These are phyloP conservation scores for Amanita pseudoporphyria DNA, from an alignment of 768 basidiomycete genomes.

Conservation along the genomic window DNA sequence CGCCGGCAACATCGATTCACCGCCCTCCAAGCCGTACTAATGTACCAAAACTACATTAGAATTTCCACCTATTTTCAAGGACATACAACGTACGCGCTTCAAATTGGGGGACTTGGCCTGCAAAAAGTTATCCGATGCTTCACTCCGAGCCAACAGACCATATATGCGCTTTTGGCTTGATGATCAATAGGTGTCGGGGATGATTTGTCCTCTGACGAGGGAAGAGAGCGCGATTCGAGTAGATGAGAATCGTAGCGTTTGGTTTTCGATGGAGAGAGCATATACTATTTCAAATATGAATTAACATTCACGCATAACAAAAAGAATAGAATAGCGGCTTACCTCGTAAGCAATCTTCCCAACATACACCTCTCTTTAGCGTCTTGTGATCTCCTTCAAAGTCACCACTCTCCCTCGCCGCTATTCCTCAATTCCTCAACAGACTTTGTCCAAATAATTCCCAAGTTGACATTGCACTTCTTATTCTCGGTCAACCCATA, in stretches of 20 bases:
- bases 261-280: slow-evolving; percentile 81
- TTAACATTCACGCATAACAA: background rate
- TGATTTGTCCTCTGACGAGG: slow-evolving; percentile 24
- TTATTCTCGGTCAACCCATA: slow-evolving; percentile 58
- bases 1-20: slow-evolving; percentile 89
- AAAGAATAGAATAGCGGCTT: background rate
- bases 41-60: background rate
- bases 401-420: slow-evolving; percentile 41
- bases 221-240: slow-evolving; percentile 53
- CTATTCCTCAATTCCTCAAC: slow-evolving; percentile 21
- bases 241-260: slow-evolving; percentile 88
- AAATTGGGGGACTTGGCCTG: slow-evolving; percentile 88
- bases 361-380: slow-evolving; percentile 69
- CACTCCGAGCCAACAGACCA: slow-evolving; percentile 59
- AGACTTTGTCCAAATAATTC: slow-evolving; percentile 69
- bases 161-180: slow-evolving; percentile 50
- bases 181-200: slow-evolving; percentile 18
- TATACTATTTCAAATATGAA: slow-evolving; percentile 39
- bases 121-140: slow-evolving; percentile 78
- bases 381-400: slow-evolving; percentile 60
- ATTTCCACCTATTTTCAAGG: background rate
- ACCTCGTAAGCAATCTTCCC: slow-evolving; percentile 82
- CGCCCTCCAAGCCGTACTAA: slow-evolving; percentile 85
- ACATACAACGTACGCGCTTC: slow-evolving; percentile 41
- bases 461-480: slow-evolving; percentile 65